These are phyloP conservation scores for Basidiobolus meristosporus DNA, from an alignment of 371 early-diverging fungal genomes.

Conservation along the genomic window DNA sequence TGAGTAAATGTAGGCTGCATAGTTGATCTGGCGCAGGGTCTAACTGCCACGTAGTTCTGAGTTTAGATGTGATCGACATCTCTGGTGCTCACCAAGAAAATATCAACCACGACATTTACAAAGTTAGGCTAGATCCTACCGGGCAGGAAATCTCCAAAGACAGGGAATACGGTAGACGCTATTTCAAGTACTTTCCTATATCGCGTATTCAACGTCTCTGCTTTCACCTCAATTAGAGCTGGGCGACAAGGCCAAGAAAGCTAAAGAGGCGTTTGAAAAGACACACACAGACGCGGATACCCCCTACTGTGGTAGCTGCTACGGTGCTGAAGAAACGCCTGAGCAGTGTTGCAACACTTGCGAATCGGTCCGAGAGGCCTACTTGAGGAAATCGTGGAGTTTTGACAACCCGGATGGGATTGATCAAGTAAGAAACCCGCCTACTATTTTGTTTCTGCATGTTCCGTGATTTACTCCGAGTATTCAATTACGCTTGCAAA, in stretches of 20 bases:
- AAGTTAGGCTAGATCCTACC: slow-evolving; percentile 43
- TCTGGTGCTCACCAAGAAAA: slow-evolving; percentile 78
- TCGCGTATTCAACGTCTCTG: too few relatives aligned
- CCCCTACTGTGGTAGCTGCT: slow-evolving; percentile 75
- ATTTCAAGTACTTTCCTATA: too few relatives aligned
- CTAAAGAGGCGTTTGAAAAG: too few relatives aligned
- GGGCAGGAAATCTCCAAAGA: slow-evolving; percentile 42
- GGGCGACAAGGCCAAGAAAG: too few relatives aligned
- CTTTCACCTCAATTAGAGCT: too few relatives aligned
- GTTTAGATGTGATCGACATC: slow-evolving; percentile 80
- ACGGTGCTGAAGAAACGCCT: slow-evolving; percentile 44
- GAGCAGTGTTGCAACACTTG: slow-evolving; percentile 90
- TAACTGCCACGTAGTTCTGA: too few relatives aligned
- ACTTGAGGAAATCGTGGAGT: slow-evolving; percentile 64
- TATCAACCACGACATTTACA: slow-evolving; percentile 57
- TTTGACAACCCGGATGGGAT: slow-evolving; percentile 44
- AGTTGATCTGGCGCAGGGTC: too few relatives aligned
- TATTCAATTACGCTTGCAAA: not conserved
- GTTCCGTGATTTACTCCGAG: too few relatives aligned
- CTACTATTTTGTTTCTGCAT: too few relatives aligned
- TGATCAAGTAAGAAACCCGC: slow-evolving; percentile 42
- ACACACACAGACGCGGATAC: too few relatives aligned
- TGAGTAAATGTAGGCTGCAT: too few relatives aligned
- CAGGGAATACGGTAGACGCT: slow-evolving; percentile 8
- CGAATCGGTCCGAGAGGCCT: slow-evolving; percentile 76